A percentile compares a stretch with the other conserved stretches of the same genome.
These are phyloP conservation scores for Leptomonas pyrrhocoris DNA, from an alignment of 208 protist genomes.

Conservation along the genomic window DNA sequence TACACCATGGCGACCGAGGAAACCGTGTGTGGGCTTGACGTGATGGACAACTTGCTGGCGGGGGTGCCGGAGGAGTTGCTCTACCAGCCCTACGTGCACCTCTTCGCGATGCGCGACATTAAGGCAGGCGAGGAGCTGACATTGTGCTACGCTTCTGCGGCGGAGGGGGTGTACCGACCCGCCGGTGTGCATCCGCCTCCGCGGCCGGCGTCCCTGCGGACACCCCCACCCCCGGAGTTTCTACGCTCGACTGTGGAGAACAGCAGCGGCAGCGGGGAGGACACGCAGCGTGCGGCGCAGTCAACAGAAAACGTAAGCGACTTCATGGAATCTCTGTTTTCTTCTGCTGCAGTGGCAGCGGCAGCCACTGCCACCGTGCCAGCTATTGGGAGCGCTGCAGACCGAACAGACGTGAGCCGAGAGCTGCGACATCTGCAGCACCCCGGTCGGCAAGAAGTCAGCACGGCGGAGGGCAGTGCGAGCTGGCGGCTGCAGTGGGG, in stretches of 20 bases:
- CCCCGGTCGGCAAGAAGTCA: conserved; percentile 38
- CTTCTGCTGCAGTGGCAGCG: neutral
- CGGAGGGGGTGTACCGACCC: conserved; percentile 33
- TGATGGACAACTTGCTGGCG: conserved; percentile 87
- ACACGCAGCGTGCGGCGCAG: neutral
- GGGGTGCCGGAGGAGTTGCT: conserved; percentile 69
- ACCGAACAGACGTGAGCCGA: neutral
- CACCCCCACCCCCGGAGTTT: neutral
- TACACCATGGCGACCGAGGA: conserved; percentile 76
- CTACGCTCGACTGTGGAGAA: neutral
- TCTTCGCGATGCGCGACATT: conserved; percentile 77
- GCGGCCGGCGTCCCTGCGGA: conserved; percentile 13
- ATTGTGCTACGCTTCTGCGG: conserved; percentile 71
- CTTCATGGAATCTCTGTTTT: conserved; percentile 9
- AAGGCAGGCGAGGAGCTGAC: conserved; percentile 71
- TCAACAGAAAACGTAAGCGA: neutral
- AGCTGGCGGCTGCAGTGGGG: conserved; percentile 82
- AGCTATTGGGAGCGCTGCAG: neutral
- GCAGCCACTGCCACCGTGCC: neutral
- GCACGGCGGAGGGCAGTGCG: conserved; percentile 59
- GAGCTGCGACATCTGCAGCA: conserved; percentile 29
- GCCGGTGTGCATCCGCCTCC: conserved; percentile 3
- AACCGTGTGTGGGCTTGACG: conserved; percentile 74
- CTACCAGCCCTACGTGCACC: conserved; percentile 79
- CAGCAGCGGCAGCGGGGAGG: neutral